These are phyloP conservation scores for Aspergillus luchuensis DNA, from an alignment of 2,329 filamentous ascomycete genomes.

Conservation along the genomic window DNA sequence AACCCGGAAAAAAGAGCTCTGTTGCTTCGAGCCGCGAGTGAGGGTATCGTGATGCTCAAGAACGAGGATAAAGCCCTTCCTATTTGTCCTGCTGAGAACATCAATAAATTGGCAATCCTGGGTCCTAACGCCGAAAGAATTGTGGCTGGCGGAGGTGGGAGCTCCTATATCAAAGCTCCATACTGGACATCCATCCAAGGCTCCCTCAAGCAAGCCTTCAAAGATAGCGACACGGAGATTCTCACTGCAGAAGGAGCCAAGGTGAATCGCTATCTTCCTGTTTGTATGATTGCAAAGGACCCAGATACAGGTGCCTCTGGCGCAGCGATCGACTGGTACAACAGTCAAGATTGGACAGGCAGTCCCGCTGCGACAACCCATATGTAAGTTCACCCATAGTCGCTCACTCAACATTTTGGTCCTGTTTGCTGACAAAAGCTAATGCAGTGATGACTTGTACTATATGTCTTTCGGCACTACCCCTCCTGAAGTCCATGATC, in stretches of 20 bases:
- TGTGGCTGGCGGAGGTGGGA: background rate
- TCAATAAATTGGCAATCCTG: background rate
- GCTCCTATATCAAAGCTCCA: background rate
- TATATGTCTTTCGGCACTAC: slow-evolving; percentile 2
- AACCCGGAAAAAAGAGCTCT: background rate
- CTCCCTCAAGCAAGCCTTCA: background rate
- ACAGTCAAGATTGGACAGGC: background rate
- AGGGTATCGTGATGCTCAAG: background rate
- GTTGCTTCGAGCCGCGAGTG: background rate
- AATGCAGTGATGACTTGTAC: slow-evolving; percentile 7
- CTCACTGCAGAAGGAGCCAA: background rate
- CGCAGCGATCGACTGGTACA: slow-evolving; percentile 4
- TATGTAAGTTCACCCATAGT: background rate
- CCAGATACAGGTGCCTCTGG: background rate
- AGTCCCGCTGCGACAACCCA: background rate
- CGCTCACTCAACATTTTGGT: background rate
- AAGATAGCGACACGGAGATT: background rate
- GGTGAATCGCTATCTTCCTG: slow-evolving; percentile 6
- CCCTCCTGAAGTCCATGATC: slow-evolving; percentile 1
- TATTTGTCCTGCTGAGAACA: background rate
- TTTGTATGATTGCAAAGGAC: background rate
- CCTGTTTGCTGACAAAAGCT: background rate
- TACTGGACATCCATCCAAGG: background rate
- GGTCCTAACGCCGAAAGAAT: background rate
- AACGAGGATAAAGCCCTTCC: background rate